Evolutionary conservation across 2,329 filamentous ascomycete genomes (phyloP).

Genomic region (Ceratocystis cacaofunesta): DNA sequence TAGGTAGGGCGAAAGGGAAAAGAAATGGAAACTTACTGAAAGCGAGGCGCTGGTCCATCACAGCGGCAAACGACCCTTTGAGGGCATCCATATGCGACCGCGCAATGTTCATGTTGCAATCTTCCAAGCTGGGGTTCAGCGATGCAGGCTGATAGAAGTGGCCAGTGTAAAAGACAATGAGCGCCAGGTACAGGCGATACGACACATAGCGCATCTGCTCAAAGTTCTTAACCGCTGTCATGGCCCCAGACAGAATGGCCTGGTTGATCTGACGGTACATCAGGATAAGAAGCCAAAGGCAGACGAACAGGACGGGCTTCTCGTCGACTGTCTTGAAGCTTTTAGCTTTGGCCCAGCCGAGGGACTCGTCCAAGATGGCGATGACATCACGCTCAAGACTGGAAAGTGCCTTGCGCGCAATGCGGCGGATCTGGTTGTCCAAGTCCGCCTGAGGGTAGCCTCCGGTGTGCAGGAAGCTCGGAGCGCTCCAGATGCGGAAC

Average conservation of each 20-base stretch:
- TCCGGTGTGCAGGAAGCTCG: slow-evolving; percentile 29
- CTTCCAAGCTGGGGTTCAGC: slow-evolving; percentile 17
- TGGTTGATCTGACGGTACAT: slow-evolving; percentile 31
- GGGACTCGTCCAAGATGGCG: slow-evolving; percentile 27
- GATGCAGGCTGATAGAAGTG: slow-evolving; percentile 18
- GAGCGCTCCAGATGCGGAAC: slow-evolving; percentile 35
- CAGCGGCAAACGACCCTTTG: not conserved
- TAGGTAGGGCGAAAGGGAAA: not conserved
- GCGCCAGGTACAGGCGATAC: slow-evolving; percentile 17
- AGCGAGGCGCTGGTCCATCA: slow-evolving; percentile 3
- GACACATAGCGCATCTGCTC: slow-evolving; percentile 4
- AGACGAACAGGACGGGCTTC: slow-evolving; percentile 33
- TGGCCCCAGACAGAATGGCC: slow-evolving; percentile 16
- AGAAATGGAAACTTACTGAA: slow-evolving; percentile 6
- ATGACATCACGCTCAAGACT: slow-evolving; percentile 28
- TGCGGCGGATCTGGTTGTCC: slow-evolving; percentile 28
- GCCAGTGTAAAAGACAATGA: slow-evolving; percentile 20
- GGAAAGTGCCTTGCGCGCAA: slow-evolving; percentile 27
- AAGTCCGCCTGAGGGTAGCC: slow-evolving; percentile 18
- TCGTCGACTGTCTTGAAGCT: slow-evolving; percentile 27
- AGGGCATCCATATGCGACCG: slow-evolving; percentile 4
- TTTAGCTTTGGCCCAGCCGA: slow-evolving; percentile 24
- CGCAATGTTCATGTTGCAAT: slow-evolving; percentile 2
- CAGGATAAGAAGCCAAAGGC: slow-evolving; percentile 36
- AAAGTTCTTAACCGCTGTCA: slow-evolving; percentile 21